Percentiles rank a stretch among this genome's conserved stretches.
Evolutionary conservation across 2,329 filamentous ascomycete genomes (phyloP).

Genomic region (Trichoderma breve): DNA sequence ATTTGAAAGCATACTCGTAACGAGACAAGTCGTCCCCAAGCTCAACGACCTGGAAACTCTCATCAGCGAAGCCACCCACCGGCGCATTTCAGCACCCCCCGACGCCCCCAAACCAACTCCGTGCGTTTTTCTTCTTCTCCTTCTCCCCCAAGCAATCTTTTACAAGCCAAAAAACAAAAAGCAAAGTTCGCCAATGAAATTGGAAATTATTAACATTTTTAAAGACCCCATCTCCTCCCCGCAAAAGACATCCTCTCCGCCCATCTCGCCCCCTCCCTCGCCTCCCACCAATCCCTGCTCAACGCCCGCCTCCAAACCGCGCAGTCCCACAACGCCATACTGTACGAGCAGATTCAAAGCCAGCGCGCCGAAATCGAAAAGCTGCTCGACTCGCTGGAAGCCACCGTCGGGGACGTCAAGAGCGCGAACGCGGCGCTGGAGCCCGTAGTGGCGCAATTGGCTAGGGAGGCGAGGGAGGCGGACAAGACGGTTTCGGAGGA

Average conservation of each 20-base stretch:
- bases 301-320: constrained; percentile 56
- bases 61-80: constrained; percentile 47
- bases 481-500: constrained; percentile 15
- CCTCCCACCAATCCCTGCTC: constrained; percentile 53
- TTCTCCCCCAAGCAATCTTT: neutral
- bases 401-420: constrained; percentile 52
- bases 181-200: neutral
- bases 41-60: constrained; percentile 60
- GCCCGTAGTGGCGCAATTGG: constrained; percentile 48
- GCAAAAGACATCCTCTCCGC: constrained; percentile 52
- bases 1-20: constrained; percentile 54
- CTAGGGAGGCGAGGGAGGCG: constrained; percentile 45
- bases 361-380: constrained; percentile 56
- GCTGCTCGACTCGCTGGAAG: constrained; percentile 51
- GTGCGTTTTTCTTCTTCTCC: constrained; percentile 35
- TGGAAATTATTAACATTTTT: neutral
- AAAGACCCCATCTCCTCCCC: constrained; percentile 56
- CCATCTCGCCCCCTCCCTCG: constrained; percentile 54
- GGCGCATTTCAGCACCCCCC: constrained; percentile 25
- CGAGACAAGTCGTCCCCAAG: constrained; percentile 52
- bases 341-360: constrained; percentile 49
- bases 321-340: constrained; percentile 54
- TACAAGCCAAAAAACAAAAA: neutral
- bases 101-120: constrained; percentile 41
- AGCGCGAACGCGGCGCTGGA: constrained; percentile 50